phyloP scores from a whole-genome alignment of 2,329 filamentous ascomycete genomes.

The Verticillium isaacii region DNA sequence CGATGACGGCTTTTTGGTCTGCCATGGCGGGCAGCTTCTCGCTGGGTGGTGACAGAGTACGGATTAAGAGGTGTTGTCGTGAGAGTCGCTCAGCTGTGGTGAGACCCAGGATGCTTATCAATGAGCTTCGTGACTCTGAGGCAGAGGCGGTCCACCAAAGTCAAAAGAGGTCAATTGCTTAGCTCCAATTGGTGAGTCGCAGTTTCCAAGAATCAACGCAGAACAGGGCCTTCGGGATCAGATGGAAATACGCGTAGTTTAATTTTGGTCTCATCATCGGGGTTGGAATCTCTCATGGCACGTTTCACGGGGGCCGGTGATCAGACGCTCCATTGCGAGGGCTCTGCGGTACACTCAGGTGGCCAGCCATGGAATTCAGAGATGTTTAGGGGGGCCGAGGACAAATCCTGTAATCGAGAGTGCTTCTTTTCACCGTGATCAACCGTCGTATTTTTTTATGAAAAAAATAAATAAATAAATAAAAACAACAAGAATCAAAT shows the following conservation, averaged over 20 bases:
- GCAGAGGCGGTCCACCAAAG: not conserved
- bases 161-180: not conserved
- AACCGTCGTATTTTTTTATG: too few relatives aligned
- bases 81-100: not conserved
- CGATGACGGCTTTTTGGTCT: constrained; percentile 51
- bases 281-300: too few relatives aligned
- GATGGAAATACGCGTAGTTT: not conserved
- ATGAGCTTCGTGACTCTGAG: not conserved
- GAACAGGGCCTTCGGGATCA: not conserved
- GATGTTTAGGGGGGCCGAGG: too few relatives aligned
- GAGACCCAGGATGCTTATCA: not conserved
- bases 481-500: too few relatives aligned
- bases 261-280: too few relatives aligned
- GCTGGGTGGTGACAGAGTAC: not conserved
- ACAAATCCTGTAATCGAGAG: too few relatives aligned
- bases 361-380: too few relatives aligned
- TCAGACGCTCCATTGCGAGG: too few relatives aligned
- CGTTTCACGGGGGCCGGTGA: too few relatives aligned
- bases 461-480: too few relatives aligned
- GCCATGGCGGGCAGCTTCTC: constrained; percentile 19
- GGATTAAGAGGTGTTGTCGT: not conserved
- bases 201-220: not conserved
- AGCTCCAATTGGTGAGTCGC: not conserved
- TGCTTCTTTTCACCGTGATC: too few relatives aligned
- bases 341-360: too few relatives aligned